These are phyloP conservation scores for Pezicula carpinea DNA, from an alignment of 2,329 filamentous ascomycete genomes.

Conservation along the genomic window DNA sequence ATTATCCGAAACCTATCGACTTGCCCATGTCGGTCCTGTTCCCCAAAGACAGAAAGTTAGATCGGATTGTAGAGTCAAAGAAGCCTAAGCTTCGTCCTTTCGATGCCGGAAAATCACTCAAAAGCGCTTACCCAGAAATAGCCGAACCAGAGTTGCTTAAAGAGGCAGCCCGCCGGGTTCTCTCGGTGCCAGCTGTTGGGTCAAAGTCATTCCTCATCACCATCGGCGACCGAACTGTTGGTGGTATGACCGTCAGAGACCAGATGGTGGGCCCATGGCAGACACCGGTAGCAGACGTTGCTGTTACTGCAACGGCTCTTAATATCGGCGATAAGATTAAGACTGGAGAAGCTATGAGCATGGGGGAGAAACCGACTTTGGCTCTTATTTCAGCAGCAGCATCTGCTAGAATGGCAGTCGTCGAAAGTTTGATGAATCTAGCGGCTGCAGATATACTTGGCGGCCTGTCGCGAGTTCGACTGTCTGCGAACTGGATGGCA, in stretches of 20 bases:
- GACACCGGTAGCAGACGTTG: constrained; percentile 87
- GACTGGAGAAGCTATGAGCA: constrained; percentile 93
- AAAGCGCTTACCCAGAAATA: constrained; percentile 38
- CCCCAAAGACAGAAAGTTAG: constrained; percentile 79
- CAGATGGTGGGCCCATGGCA: constrained; percentile 98
- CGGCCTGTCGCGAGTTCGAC: constrained; percentile 71
- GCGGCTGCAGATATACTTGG: constrained; percentile 65
- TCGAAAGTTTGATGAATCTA: constrained; percentile 88
- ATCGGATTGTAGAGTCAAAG: constrained; percentile 66
- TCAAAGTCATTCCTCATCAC: constrained; percentile 97
- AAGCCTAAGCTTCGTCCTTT: constrained; percentile 66
- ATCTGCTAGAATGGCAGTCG: constrained; percentile 94
- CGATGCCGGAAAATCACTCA: constrained; percentile 62
- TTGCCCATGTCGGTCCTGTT: constrained; percentile 86
- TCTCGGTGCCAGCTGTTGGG: constrained; percentile 84
- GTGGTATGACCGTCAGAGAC: constrained; percentile 81
- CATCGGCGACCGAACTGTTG: constrained; percentile 88
- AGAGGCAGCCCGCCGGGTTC: constrained; percentile 74
- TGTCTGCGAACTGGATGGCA: constrained; percentile 99
- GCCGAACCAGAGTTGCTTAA: constrained; percentile 37
- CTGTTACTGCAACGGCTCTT: constrained; percentile 82
- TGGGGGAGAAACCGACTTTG: constrained; percentile 87
- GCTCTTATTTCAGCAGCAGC: constrained; percentile 86
- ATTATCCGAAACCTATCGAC: constrained; percentile 77
- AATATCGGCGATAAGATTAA: constrained; percentile 59